phyloP scores from a whole-genome alignment of 2,329 filamentous ascomycete genomes.

The Penicillium sp. region DNA sequence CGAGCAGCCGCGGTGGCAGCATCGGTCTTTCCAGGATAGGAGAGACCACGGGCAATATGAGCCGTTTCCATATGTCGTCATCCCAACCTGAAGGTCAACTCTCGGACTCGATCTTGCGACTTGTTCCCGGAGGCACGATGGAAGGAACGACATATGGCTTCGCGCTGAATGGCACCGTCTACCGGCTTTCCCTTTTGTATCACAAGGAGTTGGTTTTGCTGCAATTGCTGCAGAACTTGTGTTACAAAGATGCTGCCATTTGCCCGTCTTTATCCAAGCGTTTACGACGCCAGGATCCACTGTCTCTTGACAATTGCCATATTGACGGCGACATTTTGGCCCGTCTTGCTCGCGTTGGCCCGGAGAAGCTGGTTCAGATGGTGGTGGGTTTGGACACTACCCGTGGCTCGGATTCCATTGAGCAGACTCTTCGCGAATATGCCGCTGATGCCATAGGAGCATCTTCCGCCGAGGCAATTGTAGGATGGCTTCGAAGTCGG shows the following conservation, averaged over 20 bases:
- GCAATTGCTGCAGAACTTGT: slow-evolving; percentile 66
- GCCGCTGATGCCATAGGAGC: slow-evolving; percentile 2
- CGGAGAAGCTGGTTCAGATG: slow-evolving; percentile 27
- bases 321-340: slow-evolving; percentile 62
- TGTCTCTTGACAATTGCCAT: slow-evolving; percentile 48
- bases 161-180: slow-evolving; percentile 63
- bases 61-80: slow-evolving; percentile 26
- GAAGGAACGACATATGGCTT: slow-evolving; percentile 53
- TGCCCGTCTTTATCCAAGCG: slow-evolving; percentile 46
- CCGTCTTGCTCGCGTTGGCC: slow-evolving; percentile 47
- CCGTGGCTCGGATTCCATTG: not conserved
- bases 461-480: slow-evolving; percentile 2
- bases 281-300: slow-evolving; percentile 22
- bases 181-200: slow-evolving; percentile 62
- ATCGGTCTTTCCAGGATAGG: slow-evolving; percentile 35
- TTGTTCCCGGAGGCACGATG: slow-evolving; percentile 12
- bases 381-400: slow-evolving; percentile 22
- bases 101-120: slow-evolving; percentile 31
- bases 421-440: not conserved
- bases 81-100: slow-evolving; percentile 29
- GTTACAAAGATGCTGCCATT: slow-evolving; percentile 44
- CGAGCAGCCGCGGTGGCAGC: slow-evolving; percentile 49
- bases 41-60: slow-evolving; percentile 20
- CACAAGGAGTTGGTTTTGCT: slow-evolving; percentile 62
- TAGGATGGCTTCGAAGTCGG: slow-evolving; percentile 5